Conservation (phyloP, 1,139 yeast genomes). For the Geotrichum phurueaensis region DNA sequence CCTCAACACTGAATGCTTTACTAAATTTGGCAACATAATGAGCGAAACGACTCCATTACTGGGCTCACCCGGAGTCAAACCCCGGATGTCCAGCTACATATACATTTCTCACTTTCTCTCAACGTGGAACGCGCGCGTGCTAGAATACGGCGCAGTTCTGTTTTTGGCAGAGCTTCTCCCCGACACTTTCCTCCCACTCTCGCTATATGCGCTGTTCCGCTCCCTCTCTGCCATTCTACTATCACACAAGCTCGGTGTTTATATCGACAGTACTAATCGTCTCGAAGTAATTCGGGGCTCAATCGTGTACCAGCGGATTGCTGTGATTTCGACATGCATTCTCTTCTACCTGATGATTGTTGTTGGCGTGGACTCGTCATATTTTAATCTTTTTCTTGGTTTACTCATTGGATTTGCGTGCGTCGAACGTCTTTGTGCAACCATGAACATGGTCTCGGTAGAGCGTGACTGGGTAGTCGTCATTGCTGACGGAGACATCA, state of each 20-base stretch:
- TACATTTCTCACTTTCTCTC: slow-evolving; percentile 35
- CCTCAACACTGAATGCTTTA: background rate
- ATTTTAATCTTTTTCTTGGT: slow-evolving; percentile 17
- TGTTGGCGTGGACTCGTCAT: slow-evolving; percentile 3
- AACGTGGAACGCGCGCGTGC: slow-evolving; percentile 36
- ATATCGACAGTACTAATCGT: slow-evolving; percentile 30
- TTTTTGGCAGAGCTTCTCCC: slow-evolving; percentile 34
- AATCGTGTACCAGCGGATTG: slow-evolving; percentile 33
- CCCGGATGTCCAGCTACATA: slow-evolving; percentile 14
- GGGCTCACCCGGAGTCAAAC: background rate
- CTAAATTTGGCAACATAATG: slow-evolving; percentile 37
- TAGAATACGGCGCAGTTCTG: slow-evolving; percentile 36
- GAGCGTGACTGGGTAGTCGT: slow-evolving; percentile 41
- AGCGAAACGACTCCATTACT: background rate
- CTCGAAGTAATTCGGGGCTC: slow-evolving; percentile 32
- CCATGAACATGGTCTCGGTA: slow-evolving; percentile 37
- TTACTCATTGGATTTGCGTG: slow-evolving; percentile 33
- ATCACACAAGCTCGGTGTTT: slow-evolving; percentile 28
- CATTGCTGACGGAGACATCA: slow-evolving; percentile 32
- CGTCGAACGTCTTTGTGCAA: slow-evolving; percentile 35
- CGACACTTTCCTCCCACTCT: slow-evolving; percentile 32
- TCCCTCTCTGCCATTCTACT: slow-evolving; percentile 31
- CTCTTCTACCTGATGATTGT: slow-evolving; percentile 20
- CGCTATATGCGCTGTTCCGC: slow-evolving; percentile 33
- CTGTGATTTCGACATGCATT: slow-evolving; percentile 31